These are phyloP conservation scores for Calvatia gigantea DNA, from an alignment of 768 basidiomycete genomes.

Conservation along the genomic window DNA sequence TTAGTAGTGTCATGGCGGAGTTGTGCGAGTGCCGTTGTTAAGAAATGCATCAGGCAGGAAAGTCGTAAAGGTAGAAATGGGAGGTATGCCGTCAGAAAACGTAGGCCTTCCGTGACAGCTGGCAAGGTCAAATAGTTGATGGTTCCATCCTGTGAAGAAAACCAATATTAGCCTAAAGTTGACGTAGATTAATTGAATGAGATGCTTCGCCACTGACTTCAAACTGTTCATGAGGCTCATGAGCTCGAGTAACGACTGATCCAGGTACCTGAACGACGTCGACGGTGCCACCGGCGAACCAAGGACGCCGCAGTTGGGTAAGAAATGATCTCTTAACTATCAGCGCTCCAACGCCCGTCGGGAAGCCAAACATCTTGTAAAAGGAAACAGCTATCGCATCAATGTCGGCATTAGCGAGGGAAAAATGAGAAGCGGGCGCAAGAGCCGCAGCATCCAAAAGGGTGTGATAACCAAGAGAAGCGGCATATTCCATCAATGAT, in stretches of 20 bases:
- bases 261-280: constrained; percentile 84
- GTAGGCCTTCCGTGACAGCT: constrained; percentile 75
- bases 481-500: constrained; percentile 60
- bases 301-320: constrained; percentile 58
- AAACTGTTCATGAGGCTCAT: constrained; percentile 66
- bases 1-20: constrained; percentile 62
- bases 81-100: constrained; percentile 73
- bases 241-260: constrained; percentile 55
- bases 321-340: constrained; percentile 71
- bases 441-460: constrained; percentile 83
- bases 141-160: constrained; percentile 64
- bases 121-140: constrained; percentile 78
- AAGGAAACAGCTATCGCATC: constrained; percentile 85
- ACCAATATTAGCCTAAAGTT: constrained; percentile 4
- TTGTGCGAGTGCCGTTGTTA: constrained; percentile 49
- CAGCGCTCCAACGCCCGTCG: constrained; percentile 80
- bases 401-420: constrained; percentile 60
- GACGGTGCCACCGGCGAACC: constrained; percentile 85
- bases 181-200: not conserved
- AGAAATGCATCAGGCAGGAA: constrained; percentile 62
- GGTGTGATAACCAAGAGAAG: constrained; percentile 66
- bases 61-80: constrained; percentile 77
- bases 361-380: constrained; percentile 90
- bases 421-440: constrained; percentile 67
- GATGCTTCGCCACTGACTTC: constrained; percentile 47